Evolutionary conservation across 1,284 basidiomycete species (phyloP).

Genomic region (Ganoderma meredithae): DNA sequence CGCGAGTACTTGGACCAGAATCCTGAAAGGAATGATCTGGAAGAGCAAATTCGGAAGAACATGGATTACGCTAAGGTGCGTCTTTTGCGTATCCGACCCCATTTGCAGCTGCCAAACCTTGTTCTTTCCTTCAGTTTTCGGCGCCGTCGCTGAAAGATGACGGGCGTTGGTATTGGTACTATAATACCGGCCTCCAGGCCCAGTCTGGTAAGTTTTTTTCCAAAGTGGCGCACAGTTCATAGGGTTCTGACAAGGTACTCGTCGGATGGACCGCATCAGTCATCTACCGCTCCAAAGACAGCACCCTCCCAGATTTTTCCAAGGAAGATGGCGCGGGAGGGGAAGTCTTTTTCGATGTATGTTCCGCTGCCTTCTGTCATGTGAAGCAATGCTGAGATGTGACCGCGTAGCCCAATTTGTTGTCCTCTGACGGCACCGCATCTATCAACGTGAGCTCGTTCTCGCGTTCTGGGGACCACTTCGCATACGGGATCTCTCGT

Average conservation of each 20-base stretch:
- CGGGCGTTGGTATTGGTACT: constrained; percentile 79
- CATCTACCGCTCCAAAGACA: constrained; percentile 71
- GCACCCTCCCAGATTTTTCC: constrained; percentile 59
- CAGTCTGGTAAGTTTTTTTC: constrained; percentile 56
- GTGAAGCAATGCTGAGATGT: constrained; percentile 8
- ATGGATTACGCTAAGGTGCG: constrained; percentile 76
- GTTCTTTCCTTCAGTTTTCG: constrained; percentile 54
- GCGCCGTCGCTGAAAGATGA: constrained; percentile 69
- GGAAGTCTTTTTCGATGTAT: constrained; percentile 83
- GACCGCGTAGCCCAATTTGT: constrained; percentile 65
- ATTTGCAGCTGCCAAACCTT: constrained; percentile 2
- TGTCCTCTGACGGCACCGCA: constrained; percentile 78
- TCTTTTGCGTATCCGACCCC: constrained; percentile 19
- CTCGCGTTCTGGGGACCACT: constrained; percentile 73
- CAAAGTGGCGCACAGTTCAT: constrained; percentile 6
- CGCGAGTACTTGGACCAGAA: constrained; percentile 67
- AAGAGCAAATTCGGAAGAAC: constrained; percentile 66
- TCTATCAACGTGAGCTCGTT: constrained; percentile 66
- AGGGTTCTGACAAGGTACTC: constrained; percentile 19
- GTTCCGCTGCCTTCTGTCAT: constrained; percentile 17
- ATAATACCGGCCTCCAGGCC: constrained; percentile 75
- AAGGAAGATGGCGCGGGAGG: constrained; percentile 50
- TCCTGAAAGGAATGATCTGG: constrained; percentile 61
- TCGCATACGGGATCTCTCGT: constrained; percentile 79
- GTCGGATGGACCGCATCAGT: constrained; percentile 44